Percentiles rank a stretch among this genome's conserved stretches.
These are phyloP conservation scores for Talaromyces funiculosus DNA, from an alignment of 2,329 filamentous ascomycete species.

Conservation along the genomic window DNA sequence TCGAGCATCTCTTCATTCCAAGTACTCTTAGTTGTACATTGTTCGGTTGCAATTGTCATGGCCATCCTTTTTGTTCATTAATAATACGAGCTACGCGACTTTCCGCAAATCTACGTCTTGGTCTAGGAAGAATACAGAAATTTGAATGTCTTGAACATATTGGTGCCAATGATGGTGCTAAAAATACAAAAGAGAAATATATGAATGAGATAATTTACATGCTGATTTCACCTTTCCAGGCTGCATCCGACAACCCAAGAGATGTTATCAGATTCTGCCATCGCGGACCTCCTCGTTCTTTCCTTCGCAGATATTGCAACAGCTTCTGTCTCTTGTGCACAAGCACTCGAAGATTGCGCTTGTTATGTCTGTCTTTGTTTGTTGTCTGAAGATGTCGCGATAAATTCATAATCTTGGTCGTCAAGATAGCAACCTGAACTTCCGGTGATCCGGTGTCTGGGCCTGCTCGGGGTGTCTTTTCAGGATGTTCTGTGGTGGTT, in stretches of 20 bases:
- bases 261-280: conserved; percentile 83
- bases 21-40: background rate
- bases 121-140: background rate
- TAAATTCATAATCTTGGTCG: conserved; percentile 82
- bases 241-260: conserved; percentile 78
- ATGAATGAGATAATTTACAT: conserved; percentile 45
- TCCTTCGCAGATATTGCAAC: conserved; percentile 76
- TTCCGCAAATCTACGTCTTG: background rate
- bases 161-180: background rate
- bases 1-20: background rate
- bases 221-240: conserved; percentile 85
- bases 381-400: conserved; percentile 64
- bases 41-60: background rate
- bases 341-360: conserved; percentile 77
- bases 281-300: conserved; percentile 83
- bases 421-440: conserved; percentile 95
- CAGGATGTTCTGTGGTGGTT: conserved; percentile 37
- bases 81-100: too few relatives aligned
- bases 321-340: conserved; percentile 87
- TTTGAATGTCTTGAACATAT: background rate
- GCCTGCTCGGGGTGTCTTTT: conserved; percentile 64
- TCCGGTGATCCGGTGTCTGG: conserved; percentile 92
- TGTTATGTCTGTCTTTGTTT: conserved; percentile 89
- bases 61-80: background rate
- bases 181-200: conserved; percentile 5